Evolutionary conservation across 1,139 yeast species (phyloP), one percentile per base, ranked within the genome.

Genomic region (Yarrowia galli): DNA sequence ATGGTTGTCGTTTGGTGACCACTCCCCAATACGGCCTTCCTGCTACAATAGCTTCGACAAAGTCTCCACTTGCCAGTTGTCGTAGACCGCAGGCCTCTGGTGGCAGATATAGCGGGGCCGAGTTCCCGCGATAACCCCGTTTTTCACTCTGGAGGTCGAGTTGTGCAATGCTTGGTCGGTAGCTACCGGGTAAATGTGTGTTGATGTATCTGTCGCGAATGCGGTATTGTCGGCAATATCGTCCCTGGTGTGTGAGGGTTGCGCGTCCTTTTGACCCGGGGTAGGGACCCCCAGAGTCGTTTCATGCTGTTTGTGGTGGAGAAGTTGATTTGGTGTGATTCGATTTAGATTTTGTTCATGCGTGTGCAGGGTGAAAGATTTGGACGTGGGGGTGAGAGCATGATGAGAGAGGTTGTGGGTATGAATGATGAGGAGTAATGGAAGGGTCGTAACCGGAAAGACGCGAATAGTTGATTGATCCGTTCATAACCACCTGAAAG

Each of bases 21-120:
- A 61, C 28, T 15, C 66, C 66, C 66, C 66, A 61, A 46, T 61
- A 61, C 7, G 66, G 45, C n/a, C 28, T 36, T 32, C 66, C 56
- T 0, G 54, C 45, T 15, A 61, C 56, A 8, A 46, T 48, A 23
- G 46, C 66, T 23, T 61, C 66, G 13, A 61, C 66, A 36, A 61
- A 61, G 56, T 61, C 66, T n/a, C 66, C 66, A 5, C 2, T 7
- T 0, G 45, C 56, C 25, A 61, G 56, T n/a, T 46, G 66, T 35
- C 46, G 54, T 15, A 61, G 23, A n/a, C 66, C 66, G 9, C 66
- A 46, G 16, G 56, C 66, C 38, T 61, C 66, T 23, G 66, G 66
- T 3, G 56, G 56, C 36, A 61, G 66, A 20, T 46, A 61, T n/a
- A 46, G 23, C 18, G 66, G 66, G 2, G 12, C 16, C 3, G 32